These are phyloP conservation scores for Penicillium atrosanguineum DNA, from an alignment of 495 filamentous ascomycete species.

Conservation along the genomic window DNA sequence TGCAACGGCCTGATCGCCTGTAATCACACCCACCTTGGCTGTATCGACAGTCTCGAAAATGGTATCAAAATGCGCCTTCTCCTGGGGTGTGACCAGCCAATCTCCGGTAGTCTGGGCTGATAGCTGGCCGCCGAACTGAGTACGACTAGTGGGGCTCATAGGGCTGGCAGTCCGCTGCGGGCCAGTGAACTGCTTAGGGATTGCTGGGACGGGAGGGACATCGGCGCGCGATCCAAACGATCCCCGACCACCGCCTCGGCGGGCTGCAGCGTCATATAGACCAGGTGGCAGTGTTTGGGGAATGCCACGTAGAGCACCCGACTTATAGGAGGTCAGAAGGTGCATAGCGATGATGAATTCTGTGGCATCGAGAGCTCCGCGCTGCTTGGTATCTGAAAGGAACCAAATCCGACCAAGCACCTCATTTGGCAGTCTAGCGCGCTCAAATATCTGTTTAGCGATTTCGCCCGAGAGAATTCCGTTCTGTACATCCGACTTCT, in stretches of 20 bases:
- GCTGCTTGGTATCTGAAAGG: conserved; percentile 86
- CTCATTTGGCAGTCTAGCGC: conserved; percentile 85
- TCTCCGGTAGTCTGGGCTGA: conserved; percentile 69
- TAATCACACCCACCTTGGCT: conserved; percentile 74
- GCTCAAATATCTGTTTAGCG: conserved; percentile 93
- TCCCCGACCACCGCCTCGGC: conserved; percentile 54
- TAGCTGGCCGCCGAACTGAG: conserved; percentile 52
- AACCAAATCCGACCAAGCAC: conserved; percentile 91
- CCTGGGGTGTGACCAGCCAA: conserved; percentile 77
- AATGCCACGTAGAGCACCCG: conserved; percentile 71
- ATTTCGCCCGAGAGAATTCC: conserved; percentile 85
- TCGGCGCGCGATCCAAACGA: conserved; percentile 47
- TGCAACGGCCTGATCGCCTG: conserved; percentile 88
- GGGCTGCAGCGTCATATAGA: conserved; percentile 86
- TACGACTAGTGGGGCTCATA: conserved; percentile 46
- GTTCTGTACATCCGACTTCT: conserved; percentile 75
- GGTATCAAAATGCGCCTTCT: conserved; percentile 82
- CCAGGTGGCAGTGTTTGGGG: conserved; percentile 80
- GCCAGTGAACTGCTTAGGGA: conserved; percentile 73
- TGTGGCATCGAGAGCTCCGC: conserved; percentile 80
- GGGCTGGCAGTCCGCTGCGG: conserved; percentile 68
- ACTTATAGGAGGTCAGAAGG: conserved; percentile 85
- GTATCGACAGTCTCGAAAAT: conserved; percentile 83
- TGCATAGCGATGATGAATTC: conserved; percentile 99
- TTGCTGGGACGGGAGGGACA: conserved; percentile 51